Evolutionary conservation across 1,284 basidiomycete species (phyloP), one percentile per base, ranked within the genome.

Genomic region (Farysia itapuensis): DNA sequence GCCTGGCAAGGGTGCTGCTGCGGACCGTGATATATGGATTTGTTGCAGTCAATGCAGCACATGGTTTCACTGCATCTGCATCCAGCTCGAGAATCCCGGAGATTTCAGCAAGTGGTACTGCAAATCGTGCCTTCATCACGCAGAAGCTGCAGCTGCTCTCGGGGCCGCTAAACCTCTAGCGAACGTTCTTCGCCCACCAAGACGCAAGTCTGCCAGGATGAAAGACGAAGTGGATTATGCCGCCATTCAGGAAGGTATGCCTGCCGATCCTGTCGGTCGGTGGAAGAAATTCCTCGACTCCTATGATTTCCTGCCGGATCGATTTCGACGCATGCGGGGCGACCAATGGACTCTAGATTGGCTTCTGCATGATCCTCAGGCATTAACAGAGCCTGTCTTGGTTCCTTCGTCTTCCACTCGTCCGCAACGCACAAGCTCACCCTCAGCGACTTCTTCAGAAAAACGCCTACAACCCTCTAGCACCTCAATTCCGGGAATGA

Each of bases 401-500:
- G 67, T 70, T 5, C 64, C 67, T 5, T 53, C 52, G 5, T 18
- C 31, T 11, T 18, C 31, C 31, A 11, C 31, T 19, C 12, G 9
- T 9, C 31, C 11, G 18, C 31, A 33, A 33, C 12, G 18, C 16
- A 48, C 42, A 40, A 52, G 41, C 22, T 22, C 32, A 28, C 12
- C 35, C 14, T 19, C 5, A 19, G n/a, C n/a, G n/a, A n/a, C n/a
- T n/a, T n/a, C n/a, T n/a, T n/a, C n/a, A n/a, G n/a, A n/a, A n/a
- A 30, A 22, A 11, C 35, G 54, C 35, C 40, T 57, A 19, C 40
- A 22, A 16, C 59, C 59, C 12, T 16, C 34, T 20, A 25, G 15
- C 12, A 48, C 56, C n/a, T 26, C 45, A 4, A 71, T 71, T 5
- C 56, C 56, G 1, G 67, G 67, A 15, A 88, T 93, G 87, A 84